A percentile compares a stretch with the other conserved stretches of the same genome.
Conservation (phyloP, 345 rosid species). For the Melastoma malabathricum region DNA sequence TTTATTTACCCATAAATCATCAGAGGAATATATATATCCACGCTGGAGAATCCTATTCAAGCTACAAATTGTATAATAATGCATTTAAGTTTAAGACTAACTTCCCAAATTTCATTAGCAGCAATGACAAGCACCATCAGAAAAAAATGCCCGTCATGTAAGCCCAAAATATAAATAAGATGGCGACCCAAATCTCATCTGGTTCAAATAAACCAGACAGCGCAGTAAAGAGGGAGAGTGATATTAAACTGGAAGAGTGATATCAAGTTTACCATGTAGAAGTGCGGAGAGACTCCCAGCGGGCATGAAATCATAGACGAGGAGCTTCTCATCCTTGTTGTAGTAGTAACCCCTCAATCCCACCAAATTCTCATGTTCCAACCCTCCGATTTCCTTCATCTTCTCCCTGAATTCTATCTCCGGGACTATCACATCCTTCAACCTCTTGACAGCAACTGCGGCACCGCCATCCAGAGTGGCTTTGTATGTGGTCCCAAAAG, state of each 20-base stretch:
- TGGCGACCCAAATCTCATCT: neutral
- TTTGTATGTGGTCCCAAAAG: constrained; percentile 41
- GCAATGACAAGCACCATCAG: no score
- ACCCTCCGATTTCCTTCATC: constrained; percentile 25
- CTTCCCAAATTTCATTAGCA: no score
- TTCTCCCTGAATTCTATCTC: constrained; percentile 29
- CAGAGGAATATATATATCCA: no score
- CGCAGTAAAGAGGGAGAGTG: neutral
- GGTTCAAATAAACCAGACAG: neutral
- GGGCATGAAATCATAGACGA: constrained; percentile 35
- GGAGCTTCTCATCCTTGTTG: constrained; percentile 31
- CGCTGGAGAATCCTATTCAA: no score
- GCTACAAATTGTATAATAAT: no score
- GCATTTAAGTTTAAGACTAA: no score
- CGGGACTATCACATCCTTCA: constrained; percentile 24
- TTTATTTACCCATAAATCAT: no score
- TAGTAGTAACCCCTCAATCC: constrained; percentile 26
- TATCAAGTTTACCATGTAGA: constrained; percentile 22
- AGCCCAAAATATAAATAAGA: neutral
- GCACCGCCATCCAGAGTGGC: constrained; percentile 21
- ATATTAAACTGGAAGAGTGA: neutral
- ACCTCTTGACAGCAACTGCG: constrained; percentile 32
- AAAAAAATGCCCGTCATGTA: no score
- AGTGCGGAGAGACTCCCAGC: constrained; percentile 36
- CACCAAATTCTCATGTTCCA: constrained; percentile 31